Evolutionary conservation across 768 basidiomycete species (phyloP).

Genomic region (Holtermanniella nyarrowii): DNA sequence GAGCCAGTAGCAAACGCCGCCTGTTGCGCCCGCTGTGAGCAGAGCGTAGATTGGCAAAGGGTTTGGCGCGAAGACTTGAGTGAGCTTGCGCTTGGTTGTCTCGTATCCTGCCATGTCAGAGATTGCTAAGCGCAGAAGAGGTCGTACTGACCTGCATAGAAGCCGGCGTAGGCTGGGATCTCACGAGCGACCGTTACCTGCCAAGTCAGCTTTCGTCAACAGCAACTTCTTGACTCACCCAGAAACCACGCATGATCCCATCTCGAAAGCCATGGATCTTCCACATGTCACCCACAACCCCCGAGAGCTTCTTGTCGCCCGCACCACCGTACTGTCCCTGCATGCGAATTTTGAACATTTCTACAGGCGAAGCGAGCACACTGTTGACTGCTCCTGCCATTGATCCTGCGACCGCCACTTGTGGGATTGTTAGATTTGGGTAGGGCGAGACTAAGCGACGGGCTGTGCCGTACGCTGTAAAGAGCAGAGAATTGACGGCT

Average conservation of each 20-base stretch:
- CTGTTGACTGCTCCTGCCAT: conserved; percentile 91
- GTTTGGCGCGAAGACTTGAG: conserved; percentile 23
- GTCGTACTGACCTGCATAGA: conserved; percentile 39
- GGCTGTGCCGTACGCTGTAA: conserved; percentile 77
- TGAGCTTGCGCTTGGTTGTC: conserved; percentile 70
- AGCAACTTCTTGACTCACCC: conserved; percentile 50
- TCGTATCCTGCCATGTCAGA: conserved; percentile 57
- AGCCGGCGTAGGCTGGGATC: conserved; percentile 93
- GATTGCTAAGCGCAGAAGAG: background rate
- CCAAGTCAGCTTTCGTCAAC: background rate
- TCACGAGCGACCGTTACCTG: conserved; percentile 84
- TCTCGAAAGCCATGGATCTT: conserved; percentile 67
- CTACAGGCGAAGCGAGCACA: conserved; percentile 80
- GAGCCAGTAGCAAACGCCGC: conserved; percentile 78
- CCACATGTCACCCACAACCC: conserved; percentile 74
- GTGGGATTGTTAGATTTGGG: conserved; percentile 64
- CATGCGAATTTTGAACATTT: conserved; percentile 99
- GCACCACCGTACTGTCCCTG: conserved; percentile 79
- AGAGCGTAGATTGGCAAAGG: conserved; percentile 18
- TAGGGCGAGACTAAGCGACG: conserved; percentile 78
- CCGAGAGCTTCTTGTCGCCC: conserved; percentile 65
- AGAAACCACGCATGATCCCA: conserved; percentile 94
- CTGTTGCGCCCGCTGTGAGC: conserved; percentile 42
- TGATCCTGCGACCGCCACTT: conserved; percentile 73
- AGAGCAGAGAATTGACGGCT: conserved; percentile 90